phyloP scores from a whole-genome alignment of 257 asterid species.

The Perilla frutescens region DNA sequence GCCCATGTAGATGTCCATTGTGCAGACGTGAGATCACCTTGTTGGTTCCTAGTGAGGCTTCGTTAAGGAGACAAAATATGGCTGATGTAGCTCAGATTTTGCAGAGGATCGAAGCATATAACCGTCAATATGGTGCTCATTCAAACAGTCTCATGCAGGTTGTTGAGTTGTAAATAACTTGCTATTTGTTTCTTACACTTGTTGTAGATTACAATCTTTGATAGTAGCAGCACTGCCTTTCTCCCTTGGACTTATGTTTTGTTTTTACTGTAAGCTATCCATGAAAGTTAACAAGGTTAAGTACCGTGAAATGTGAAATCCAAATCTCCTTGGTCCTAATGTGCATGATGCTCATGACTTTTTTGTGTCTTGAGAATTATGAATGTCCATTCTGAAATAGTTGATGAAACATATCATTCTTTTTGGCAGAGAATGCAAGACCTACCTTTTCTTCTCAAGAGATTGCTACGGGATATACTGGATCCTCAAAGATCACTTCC shows the following conservation, averaged over 20 bases:
- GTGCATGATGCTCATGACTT: slow-evolving; percentile 1
- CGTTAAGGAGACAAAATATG: slow-evolving; percentile 51
- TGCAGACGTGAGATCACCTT: slow-evolving; percentile 91
- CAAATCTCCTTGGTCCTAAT: slow-evolving; percentile 11
- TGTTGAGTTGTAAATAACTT: slow-evolving; percentile 20
- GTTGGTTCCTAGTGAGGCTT: slow-evolving; percentile 82
- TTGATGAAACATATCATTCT: slow-evolving; percentile 31
- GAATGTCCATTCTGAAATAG: slow-evolving; percentile 22
- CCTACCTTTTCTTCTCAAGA: slow-evolving; percentile 92
- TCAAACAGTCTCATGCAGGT: slow-evolving; percentile 78
- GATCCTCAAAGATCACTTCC: slow-evolving; percentile 96
- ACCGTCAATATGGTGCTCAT: slow-evolving; percentile 71
- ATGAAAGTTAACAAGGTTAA: slow-evolving; percentile 13
- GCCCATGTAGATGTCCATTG: slow-evolving; percentile 85
- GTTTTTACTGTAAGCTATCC: background rate
- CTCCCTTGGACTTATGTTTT: slow-evolving; percentile 14
- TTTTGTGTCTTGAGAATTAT: background rate
- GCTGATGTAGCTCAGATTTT: slow-evolving; percentile 58
- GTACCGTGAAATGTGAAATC: slow-evolving; percentile 12
- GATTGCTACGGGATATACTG: slow-evolving; percentile 76
- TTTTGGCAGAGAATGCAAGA: slow-evolving; percentile 87
- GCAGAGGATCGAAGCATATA: slow-evolving; percentile 70
- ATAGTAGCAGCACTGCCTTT: slow-evolving; percentile 11
- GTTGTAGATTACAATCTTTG: slow-evolving; percentile 23
- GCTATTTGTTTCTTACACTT: background rate